These are phyloP conservation scores for Colletotrichum sp. DNA, from an alignment of 2,329 filamentous ascomycete genomes.

Conservation along the genomic window DNA sequence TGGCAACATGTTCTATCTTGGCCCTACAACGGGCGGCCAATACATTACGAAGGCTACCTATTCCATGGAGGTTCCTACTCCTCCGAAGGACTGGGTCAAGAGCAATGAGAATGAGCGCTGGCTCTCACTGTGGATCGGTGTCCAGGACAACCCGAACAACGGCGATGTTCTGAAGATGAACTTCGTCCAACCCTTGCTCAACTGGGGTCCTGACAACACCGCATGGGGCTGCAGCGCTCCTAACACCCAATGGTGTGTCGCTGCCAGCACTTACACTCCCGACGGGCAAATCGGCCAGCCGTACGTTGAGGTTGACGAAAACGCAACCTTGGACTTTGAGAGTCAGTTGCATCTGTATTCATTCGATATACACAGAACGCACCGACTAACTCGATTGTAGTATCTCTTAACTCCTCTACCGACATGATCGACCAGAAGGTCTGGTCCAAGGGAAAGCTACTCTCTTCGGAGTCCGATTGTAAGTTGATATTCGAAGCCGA, in stretches of 20 bases:
- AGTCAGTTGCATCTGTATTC: neutral
- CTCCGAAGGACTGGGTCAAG: slow-evolving; percentile 5
- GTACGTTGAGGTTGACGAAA: neutral
- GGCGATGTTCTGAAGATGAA: slow-evolving; percentile 2
- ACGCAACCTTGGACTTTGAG: neutral
- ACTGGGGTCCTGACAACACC: slow-evolving; percentile 6
- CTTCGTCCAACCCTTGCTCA: slow-evolving; percentile 8
- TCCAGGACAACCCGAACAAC: slow-evolving; percentile 1
- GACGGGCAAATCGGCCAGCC: slow-evolving; percentile 2
- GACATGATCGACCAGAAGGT: slow-evolving; percentile 8
- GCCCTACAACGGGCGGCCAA: slow-evolving; percentile 1
- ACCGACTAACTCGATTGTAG: neutral
- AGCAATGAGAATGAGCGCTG: neutral
- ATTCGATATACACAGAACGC: no score
- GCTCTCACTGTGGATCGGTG: slow-evolving; percentile 1
- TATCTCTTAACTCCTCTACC: neutral
- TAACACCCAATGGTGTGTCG: slow-evolving; percentile 8
- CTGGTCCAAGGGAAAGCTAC: neutral
- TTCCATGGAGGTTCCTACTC: slow-evolving; percentile 16
- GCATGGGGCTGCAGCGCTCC: neutral
- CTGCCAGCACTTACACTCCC: neutral
- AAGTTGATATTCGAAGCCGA: neutral
- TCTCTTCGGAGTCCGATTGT: slow-evolving; percentile 3
- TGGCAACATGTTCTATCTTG: slow-evolving; percentile 12
- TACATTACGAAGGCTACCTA: slow-evolving; percentile 23